Evolutionary conservation across 768 basidiomycete genomes (phyloP), one percentile per base, ranked within the genome.

Genomic region (Amanita rimosa): DNA sequence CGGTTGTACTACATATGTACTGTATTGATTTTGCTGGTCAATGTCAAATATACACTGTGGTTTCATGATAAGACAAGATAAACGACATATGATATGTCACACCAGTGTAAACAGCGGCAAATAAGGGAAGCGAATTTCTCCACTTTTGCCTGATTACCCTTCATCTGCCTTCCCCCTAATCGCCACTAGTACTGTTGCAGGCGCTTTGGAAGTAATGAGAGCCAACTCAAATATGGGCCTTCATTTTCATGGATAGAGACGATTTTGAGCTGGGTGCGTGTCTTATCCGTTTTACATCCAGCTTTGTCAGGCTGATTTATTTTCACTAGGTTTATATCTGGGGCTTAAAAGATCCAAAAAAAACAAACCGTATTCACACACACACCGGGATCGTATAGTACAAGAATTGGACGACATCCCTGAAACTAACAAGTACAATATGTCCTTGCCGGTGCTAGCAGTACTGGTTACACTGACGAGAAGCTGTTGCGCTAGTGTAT

Each of bases 351-450:
- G 85, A 89, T 56, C 91, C 92, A 1, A 76, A n/a, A n/a, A n/a
- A n/a, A n/a, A 76, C 59, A 91, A 91, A 60, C 91, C 90, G n/a
- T 88, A 92, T 64, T 79, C 88, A 17, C 80, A 80, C 4, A n/a
- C n/a, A 83, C 78, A 0, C 84, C 91, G 3, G 86, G 86, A 16
- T 72, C 79, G 19, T 78, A 81, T 42, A 85, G 78, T 58, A 82
- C 83, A 17, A 95, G n/a, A 95, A 61, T 78, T 97, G 21, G 90
- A 94, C 52, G 93, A 96, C 62, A 89, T 97, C 59, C 89, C 14
- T 98, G 96, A 96, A 99, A 98, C 67, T 83, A 83, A 40, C 88
- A 93, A 51, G 92, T 96, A 9, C 84, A 87, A 36, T 87, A 92
- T 58, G 87, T 98, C 44, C 83, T 99, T 43, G 95, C 93, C 10